These are phyloP conservation scores for Viola odorata DNA, from an alignment of 345 rosid genomes.

Conservation along the genomic window DNA sequence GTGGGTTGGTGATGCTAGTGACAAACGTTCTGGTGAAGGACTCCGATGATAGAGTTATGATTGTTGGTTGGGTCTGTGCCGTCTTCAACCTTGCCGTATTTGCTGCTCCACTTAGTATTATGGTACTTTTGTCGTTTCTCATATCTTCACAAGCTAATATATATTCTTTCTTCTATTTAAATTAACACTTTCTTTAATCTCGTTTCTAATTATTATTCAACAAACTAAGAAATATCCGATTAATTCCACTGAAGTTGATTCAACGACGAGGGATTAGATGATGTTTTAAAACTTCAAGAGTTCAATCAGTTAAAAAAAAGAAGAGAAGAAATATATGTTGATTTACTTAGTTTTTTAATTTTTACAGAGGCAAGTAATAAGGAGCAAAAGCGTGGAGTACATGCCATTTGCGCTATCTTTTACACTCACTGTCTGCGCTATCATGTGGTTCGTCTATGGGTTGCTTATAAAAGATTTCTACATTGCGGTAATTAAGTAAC, in stretches of 20 bases:
- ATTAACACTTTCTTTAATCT: no score
- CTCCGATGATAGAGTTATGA: not conserved
- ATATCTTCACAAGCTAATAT: no score
- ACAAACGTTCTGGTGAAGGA: constrained; percentile 7
- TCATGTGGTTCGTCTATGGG: constrained; percentile 34
- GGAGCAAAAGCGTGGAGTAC: constrained; percentile 48
- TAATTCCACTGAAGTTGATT: no score
- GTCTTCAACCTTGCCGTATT: constrained; percentile 17
- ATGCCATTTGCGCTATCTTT: constrained; percentile 49
- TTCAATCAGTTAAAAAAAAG: not conserved
- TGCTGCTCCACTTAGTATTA: constrained; percentile 15
- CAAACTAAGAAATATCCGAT: no score
- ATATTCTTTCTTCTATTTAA: no score
- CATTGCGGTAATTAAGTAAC: constrained; percentile 23
- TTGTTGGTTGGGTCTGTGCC: constrained; percentile 21
- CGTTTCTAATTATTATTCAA: no score
- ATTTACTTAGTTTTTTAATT: not conserved
- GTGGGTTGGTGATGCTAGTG: constrained; percentile 3
- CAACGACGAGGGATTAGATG: no score
- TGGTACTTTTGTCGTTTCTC: no score
- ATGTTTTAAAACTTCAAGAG: not conserved
- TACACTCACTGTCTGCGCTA: constrained; percentile 30
- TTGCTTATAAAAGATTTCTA: constrained; percentile 19
- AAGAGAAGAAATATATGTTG: not conserved
- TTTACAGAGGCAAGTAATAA: constrained; percentile 38